A percentile compares a stretch with the other conserved stretches of the same genome.
Evolutionary conservation across 352 stramenopile genomes (phyloP).

Genomic region (Thraustotheca clavata): DNA sequence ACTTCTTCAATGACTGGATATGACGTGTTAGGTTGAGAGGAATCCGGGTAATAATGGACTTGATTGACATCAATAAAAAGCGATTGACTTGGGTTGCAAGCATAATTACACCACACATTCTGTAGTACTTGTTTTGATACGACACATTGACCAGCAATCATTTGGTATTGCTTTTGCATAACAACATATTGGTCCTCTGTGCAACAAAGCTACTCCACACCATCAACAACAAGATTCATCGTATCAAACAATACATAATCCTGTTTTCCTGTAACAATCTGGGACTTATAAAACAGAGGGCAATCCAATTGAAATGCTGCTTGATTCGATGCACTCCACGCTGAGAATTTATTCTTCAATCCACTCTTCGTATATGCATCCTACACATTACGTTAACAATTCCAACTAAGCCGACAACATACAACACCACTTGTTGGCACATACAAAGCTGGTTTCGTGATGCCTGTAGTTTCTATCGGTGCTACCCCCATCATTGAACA

Average conservation of each 20-base stretch:
- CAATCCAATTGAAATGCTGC: conserved; percentile 60
- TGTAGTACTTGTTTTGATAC: conserved; percentile 65
- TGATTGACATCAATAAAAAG: conserved; percentile 64
- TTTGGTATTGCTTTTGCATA: conserved; percentile 47
- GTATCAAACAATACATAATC: conserved; percentile 25
- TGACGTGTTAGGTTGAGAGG: neutral
- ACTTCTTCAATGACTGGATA: conserved; percentile 61
- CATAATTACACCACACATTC: conserved; percentile 75
- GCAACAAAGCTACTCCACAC: conserved; percentile 39
- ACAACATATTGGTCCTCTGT: conserved; percentile 64
- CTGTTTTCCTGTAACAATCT: conserved; percentile 32
- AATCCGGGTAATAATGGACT: conserved; percentile 39
- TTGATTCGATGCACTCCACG: conserved; percentile 50
- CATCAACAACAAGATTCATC: neutral
- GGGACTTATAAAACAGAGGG: conserved; percentile 57
- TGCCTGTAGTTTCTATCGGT: conserved; percentile 37
- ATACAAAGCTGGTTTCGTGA: conserved; percentile 49
- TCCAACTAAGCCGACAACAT: neutral
- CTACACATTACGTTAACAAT: neutral
- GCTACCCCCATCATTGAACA: conserved; percentile 62
- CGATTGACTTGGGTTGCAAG: conserved; percentile 70
- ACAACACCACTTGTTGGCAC: conserved; percentile 43
- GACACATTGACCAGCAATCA: conserved; percentile 48
- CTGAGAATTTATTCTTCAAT: conserved; percentile 62
- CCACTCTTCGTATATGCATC: conserved; percentile 40